Evolutionary conservation across 2,329 filamentous ascomycete species (phyloP).

Genomic region (Leptographium galeiforme): DNA sequence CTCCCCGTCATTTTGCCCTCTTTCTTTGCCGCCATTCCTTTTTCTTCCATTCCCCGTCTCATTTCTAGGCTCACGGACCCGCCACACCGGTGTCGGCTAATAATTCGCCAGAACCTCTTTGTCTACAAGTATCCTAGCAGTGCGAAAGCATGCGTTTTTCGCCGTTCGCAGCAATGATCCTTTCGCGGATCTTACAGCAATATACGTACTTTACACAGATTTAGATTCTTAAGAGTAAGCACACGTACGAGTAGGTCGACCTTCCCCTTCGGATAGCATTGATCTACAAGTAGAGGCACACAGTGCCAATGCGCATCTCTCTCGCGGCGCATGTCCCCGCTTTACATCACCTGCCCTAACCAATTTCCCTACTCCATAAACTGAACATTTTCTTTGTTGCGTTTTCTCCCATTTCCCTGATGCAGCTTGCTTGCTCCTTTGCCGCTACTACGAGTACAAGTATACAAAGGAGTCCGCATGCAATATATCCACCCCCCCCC

Average conservation of each 20-base stretch:
- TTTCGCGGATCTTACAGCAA: not conserved
- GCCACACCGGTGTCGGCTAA: slow-evolving; percentile 1
- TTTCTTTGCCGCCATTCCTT: not conserved
- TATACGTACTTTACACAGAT: no score
- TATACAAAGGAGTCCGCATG: not conserved
- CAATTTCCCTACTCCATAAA: no score
- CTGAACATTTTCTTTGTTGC: not conserved
- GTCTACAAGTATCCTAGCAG: not conserved
- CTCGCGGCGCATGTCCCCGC: no score
- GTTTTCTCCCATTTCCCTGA: not conserved
- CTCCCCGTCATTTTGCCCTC: not conserved
- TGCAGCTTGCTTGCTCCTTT: not conserved
- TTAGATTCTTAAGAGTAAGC: no score
- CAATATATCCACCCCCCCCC: not conserved
- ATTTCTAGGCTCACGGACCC: not conserved
- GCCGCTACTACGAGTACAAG: not conserved
- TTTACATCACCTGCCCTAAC: not conserved
- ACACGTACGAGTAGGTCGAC: no score
- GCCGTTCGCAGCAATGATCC: not conserved
- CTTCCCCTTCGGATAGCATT: no score
- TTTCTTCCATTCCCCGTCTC: not conserved
- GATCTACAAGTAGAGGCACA: no score
- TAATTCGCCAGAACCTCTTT: not conserved
- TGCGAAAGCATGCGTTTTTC: not conserved
- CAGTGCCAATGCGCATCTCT: no score